These are phyloP conservation scores for Hypoxylon fuscum DNA, from an alignment of 495 filamentous ascomycete genomes.

Conservation along the genomic window DNA sequence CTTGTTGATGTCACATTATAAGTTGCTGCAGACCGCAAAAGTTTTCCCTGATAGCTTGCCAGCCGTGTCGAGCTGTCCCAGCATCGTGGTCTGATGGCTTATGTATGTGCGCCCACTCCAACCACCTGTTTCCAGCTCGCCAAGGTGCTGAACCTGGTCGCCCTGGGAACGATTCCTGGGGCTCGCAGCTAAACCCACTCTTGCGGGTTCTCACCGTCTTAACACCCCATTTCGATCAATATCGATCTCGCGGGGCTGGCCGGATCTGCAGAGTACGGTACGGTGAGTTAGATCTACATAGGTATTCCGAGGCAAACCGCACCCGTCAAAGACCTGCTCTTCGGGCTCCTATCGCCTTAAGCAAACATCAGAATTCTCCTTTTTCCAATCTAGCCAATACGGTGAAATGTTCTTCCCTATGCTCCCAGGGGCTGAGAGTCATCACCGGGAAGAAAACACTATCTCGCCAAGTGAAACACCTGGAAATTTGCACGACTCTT, in stretches of 20 bases:
- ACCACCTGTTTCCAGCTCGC: conserved; percentile 8
- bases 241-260: conserved; percentile 2
- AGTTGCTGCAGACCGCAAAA: neutral
- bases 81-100: conserved; percentile 6
- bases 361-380: too few relatives aligned
- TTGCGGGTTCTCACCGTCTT: conserved; percentile 27
- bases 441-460: conserved; percentile 20
- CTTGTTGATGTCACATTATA: conserved; percentile 16
- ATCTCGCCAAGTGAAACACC: conserved; percentile 37
- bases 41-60: conserved; percentile 9
- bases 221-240: conserved; percentile 6
- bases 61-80: conserved; percentile 11
- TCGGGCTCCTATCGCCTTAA: too few relatives aligned
- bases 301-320: too few relatives aligned
- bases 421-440: conserved; percentile 2
- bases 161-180: neutral
- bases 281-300: too few relatives aligned
- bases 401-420: neutral
- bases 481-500: conserved; percentile 35
- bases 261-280: neutral
- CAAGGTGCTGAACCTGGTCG: conserved; percentile 6
- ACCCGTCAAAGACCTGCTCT: too few relatives aligned
- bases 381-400: neutral
- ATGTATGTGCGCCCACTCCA: conserved; percentile 8
- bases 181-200: conserved; percentile 6